Evolutionary conservation across 1,139 yeast genomes (phyloP), one percentile per base, ranked within the genome.

Genomic region (Diutina rugosa): DNA sequence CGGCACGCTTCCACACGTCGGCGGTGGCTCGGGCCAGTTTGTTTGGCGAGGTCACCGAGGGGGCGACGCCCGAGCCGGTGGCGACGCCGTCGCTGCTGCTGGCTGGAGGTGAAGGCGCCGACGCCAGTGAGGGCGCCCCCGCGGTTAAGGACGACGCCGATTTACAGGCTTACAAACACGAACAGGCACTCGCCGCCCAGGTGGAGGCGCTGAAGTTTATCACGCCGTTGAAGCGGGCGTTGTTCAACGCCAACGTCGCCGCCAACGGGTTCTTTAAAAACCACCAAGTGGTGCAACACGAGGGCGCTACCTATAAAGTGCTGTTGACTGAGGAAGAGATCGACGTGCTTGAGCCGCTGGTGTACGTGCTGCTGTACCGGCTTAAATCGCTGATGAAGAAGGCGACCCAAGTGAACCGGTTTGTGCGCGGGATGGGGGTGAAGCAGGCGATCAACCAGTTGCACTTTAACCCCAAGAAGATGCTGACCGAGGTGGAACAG

Each of bases 401-500:
- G 72, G 91, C 95, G 55, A 90, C 91, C 12, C 77, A 84, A 52
- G 87, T 90, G 56, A 77, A 90, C 61, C 78, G 97, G 63, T 81
- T 90, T 68, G 79, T 91, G 58, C 72, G 87, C 56, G 86, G 87
- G 52, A 73, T 86, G 72, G 80, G 81, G 57, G 82, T 89, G 45
- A 81, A 84, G 64, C 81, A 81, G 55, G 98, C 98, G 57, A 87
- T 93, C 62, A 89, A 93, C 56, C 98, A 91, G 72, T 85, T 93
- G 64, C 97, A 91, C 70, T 93, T 93, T 74, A 83, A 85, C 66
- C 80, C 84, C 55, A 90, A 90, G 72, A 83, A 85, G 65, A 81
- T 90, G 72, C 81, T 96, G 49, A 80, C 86, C 56, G 96, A 90
- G 63, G 78, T 90, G 59, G 93, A 85, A 57, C 86, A 84, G 61